Base-by-base conservation (phyloP, 495 filamentous ascomycete genomes). In the Penicillium bialowiezense region DNA sequence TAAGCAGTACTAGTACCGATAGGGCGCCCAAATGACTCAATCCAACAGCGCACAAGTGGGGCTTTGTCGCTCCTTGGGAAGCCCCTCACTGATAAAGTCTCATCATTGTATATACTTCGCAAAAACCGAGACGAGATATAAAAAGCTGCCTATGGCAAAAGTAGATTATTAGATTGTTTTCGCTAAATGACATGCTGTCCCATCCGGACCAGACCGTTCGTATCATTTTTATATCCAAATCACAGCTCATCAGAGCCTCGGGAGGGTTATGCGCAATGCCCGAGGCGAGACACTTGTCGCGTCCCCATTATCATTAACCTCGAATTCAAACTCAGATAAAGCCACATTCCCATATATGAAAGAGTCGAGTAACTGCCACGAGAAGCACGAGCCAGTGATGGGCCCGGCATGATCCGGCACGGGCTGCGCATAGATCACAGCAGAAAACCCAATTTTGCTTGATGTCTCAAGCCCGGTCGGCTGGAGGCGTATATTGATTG, bases 281-380 rank as follows among this genome's bases (percentile, higher is more conserved):
- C 60, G 44, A 13, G 62, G 60, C 7, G 58, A 62, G 2, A 73
- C 42, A 19, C 54, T 51, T 15, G 60, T 35, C 0, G 57, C 72
- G 37, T 48, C 12, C 2, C 67, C 65, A 26, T 53, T 33, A 5
- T 56, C 38, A 52, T 67, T 54, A 43, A 75, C 5, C 4, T 64
- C 44, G 41, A 76, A 65, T 7, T 70, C 59, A 55, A 73, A 71
- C 13, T 76, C 69, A 55, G 73, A 69, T 2, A 72, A n/a, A 2
- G 62, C 64, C 14, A 70, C 41, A 38, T 51, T 54, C 1, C 67
- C 68, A 48, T 71, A 75, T 5, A 61, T 46, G 5, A 50, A 21
- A 1, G 46, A 44, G 47, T 72, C 72, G 8, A 65, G 51, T 5
- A 44, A 21, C 8, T 47, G 41, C 68, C 65, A 71, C 2, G 57